These are phyloP conservation scores for Paramecium pentaurelia DNA, from an alignment of 73 alveolate genomes.

Conservation along the genomic window DNA sequence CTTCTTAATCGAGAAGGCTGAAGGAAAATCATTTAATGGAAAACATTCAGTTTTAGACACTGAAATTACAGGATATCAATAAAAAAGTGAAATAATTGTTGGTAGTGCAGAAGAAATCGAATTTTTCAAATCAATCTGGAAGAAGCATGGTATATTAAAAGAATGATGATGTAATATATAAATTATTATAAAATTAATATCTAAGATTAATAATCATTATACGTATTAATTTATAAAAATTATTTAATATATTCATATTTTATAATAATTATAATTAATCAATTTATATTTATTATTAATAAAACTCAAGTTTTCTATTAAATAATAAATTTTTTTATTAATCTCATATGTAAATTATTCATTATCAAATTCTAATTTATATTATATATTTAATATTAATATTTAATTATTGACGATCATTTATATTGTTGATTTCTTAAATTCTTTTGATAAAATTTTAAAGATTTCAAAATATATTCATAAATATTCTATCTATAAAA, in stretches of 20 bases:
- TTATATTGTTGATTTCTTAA: too few relatives aligned
- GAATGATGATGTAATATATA: background rate
- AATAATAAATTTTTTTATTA: too few relatives aligned
- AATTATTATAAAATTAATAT: background rate
- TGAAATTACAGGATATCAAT: background rate
- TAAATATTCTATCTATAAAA: too few relatives aligned
- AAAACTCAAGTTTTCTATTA: too few relatives aligned
- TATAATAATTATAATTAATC: too few relatives aligned
- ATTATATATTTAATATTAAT: too few relatives aligned
- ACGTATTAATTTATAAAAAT: background rate
- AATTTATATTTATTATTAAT: too few relatives aligned
- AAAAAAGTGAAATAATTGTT: background rate
- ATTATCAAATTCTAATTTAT: too few relatives aligned
- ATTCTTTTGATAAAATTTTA: too few relatives aligned
- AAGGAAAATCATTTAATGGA: conserved; percentile 82
- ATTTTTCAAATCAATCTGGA: background rate
- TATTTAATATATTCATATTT: background rate
- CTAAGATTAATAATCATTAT: background rate
- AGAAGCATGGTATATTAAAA: background rate
- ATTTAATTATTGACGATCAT: too few relatives aligned
- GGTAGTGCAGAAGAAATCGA: background rate
- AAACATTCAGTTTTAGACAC: conserved; percentile 30
- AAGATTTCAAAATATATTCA: too few relatives aligned
- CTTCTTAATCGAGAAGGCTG: conserved; percentile 81
- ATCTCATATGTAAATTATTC: too few relatives aligned